Conservation (phyloP, 768 basidiomycete species). For the Grammothele lineata region DNA sequence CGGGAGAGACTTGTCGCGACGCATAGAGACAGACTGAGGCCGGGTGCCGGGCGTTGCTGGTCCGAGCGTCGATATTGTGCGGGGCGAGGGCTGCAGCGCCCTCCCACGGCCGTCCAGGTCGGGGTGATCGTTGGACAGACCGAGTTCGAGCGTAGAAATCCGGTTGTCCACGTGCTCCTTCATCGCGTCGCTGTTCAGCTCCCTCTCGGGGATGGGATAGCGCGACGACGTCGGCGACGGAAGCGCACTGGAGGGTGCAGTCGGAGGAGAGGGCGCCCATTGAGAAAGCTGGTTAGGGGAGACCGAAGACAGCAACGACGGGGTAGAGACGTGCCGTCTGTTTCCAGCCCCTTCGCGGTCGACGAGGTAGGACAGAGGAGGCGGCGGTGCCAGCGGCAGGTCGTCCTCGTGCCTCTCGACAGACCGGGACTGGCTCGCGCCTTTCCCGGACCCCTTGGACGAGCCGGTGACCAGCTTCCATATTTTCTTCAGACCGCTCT, state of each 20-base stretch:
- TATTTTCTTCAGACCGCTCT: slow-evolving; percentile 72
- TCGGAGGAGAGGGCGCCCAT: slow-evolving; percentile 67
- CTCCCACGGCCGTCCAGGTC: slow-evolving; percentile 22
- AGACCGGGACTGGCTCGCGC: slow-evolving; percentile 34
- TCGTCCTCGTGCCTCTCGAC: slow-evolving; percentile 58
- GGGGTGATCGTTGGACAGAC: slow-evolving; percentile 27
- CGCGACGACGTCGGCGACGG: slow-evolving; percentile 77
- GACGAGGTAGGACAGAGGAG: slow-evolving; percentile 86
- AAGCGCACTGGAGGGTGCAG: slow-evolving; percentile 69
- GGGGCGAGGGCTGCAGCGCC: slow-evolving; percentile 21
- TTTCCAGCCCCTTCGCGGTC: slow-evolving; percentile 43
- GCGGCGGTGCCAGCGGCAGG: slow-evolving; percentile 81
- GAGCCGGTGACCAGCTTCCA: slow-evolving; percentile 72
- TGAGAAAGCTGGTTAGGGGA: slow-evolving; percentile 55
- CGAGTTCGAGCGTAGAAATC: slow-evolving; percentile 24
- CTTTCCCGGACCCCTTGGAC: slow-evolving; percentile 39
- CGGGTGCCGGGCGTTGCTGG: slow-evolving; percentile 20
- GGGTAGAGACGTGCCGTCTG: slow-evolving; percentile 62
- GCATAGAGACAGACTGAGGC: slow-evolving; percentile 24
- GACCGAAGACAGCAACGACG: slow-evolving; percentile 57
- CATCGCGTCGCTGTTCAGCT: no score
- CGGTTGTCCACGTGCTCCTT: slow-evolving; percentile 29
- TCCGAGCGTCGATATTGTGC: slow-evolving; percentile 18
- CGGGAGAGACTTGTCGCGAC: slow-evolving; percentile 73
- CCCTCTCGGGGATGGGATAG: slow-evolving; percentile 45